phyloP scores from a whole-genome alignment of 306 rosid genomes.

The apple (Malus domestica) region ASM211411v1 NC_041793.1:46573501-46574000 shows the following conservation, averaged over 20 bases:
- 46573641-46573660: constrained; percentile 52
- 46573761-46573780: constrained; percentile 9
- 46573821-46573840: constrained; percentile 27
- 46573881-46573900: constrained; percentile 44
- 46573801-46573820: constrained; percentile 9
- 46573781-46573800: constrained; percentile 15
- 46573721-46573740: constrained; percentile 1
- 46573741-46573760: constrained; percentile 24
- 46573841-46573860: constrained; percentile 36
- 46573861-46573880: constrained; percentile 30
- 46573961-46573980: not conserved
- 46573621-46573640: constrained; percentile 49
- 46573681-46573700: constrained; percentile 12
- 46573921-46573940: not conserved
- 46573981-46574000: too few relatives aligned
- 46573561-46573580: constrained; percentile 23
- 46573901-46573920: constrained; percentile 13
- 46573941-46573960: not conserved
- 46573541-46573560: not conserved
- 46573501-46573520: not conserved
- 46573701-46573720: not conserved
- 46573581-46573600: constrained; percentile 32
- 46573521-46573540: not conserved
- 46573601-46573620: constrained; percentile 58
- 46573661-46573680: constrained; percentile 29